Conservation (phyloP, 208 protist species). For the Leishmania arabica region DNA sequence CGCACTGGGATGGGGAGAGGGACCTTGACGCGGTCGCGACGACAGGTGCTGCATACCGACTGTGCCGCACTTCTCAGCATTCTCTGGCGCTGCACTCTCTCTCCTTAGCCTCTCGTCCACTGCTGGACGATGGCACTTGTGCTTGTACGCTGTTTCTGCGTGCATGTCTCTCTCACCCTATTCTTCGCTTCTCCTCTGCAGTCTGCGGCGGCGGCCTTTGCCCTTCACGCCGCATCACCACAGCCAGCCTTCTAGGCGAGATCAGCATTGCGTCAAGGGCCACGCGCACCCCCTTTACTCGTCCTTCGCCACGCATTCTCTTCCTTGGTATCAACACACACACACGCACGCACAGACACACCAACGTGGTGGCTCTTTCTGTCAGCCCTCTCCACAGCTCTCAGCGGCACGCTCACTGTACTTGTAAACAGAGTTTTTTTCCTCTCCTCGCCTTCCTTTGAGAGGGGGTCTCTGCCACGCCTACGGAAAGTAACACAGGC, state of each 20-base stretch:
- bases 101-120: neutral
- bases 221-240: neutral
- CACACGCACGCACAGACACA: neutral
- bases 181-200: neutral
- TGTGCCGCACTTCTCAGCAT: neutral
- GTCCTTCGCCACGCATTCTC: neutral
- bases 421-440: neutral
- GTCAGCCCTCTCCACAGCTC: neutral
- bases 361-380: neutral
- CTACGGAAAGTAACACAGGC: neutral
- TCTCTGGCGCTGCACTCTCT: neutral
- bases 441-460: neutral
- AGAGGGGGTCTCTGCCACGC: neutral
- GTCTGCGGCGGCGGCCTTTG: neutral
- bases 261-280: neutral
- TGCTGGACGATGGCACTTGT: neutral
- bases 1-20: neutral
- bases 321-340: neutral
- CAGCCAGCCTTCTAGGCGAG: neutral
- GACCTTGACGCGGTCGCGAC: neutral
- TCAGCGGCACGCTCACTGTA: neutral
- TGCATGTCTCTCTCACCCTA: neutral
- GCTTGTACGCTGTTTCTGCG: neutral
- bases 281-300: neutral
- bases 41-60: neutral